Base-by-base conservation (phyloP, 148 eudicot genomes). In the Nepenthes gracilis region DNA sequence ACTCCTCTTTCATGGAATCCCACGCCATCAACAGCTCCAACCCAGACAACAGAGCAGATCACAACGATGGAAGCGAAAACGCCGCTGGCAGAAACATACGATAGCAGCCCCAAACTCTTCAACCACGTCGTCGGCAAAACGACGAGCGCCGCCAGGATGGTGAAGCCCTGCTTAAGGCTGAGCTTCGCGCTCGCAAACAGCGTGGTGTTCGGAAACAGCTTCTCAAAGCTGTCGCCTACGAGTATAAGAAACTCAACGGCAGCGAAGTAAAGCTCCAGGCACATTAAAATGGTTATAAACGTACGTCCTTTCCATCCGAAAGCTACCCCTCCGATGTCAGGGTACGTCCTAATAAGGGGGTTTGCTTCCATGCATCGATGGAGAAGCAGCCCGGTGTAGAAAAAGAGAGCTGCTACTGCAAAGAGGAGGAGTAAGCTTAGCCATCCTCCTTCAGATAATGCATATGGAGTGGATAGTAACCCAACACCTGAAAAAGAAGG, bases 401-500 rank as follows among this genome's bases (percentile, higher is more conserved):
- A n/a, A n/a, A n/a, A n/a, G n/a, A n/a, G n/a, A 81, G 0, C 84
- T 61, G 70, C 74, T 80, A 33, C 64, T 72, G 43, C 81, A 56
- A 2, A 75, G 61, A 83, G 76, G 9, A 72, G 47, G 35, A 80
- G 58, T 33, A 83, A 36, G 72, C 84, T 74, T 37, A 80, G 38
- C 87, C 87, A 83, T 7, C 87, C 87, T 55, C 84, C 82, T 15
- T 68, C 57, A 9, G 84, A 65, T 15, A 83, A 62, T 11, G 87
- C 87, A 57, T 80, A 83, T 2, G 87, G 84, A 13, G 66, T 53
- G 10, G 84, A 72, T 5, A 83, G 61, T 32, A 83, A 72, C 48
- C 78, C 84, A 54, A 77, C 70, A 53, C 84, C 87, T 83, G 53
- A 36, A 35, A 40, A 3, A 40, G 43, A 40, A 40, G 43, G 43